These are phyloP conservation scores for Bryum argenteum DNA, from an alignment of 225 moss, liverwort and hornwort species.

Conservation along the genomic window DNA sequence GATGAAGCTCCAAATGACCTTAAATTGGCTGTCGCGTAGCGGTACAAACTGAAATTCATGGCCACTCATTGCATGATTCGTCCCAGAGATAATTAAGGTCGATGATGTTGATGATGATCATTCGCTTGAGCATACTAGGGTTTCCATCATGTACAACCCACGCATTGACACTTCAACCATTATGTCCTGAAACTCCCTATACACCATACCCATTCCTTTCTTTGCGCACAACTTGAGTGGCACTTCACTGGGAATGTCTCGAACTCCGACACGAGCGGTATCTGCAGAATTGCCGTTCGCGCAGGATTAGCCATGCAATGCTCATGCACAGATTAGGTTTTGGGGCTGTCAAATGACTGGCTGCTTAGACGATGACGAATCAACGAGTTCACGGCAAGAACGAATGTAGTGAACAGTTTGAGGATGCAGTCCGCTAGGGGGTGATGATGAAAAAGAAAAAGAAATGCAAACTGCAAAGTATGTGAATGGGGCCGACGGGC, in stretches of 20 bases:
- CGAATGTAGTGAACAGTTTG: neutral
- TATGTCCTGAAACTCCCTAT: neutral
- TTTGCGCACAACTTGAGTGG: neutral
- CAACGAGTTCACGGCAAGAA: slow-evolving; percentile 25
- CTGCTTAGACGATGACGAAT: neutral
- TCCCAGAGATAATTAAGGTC: neutral
- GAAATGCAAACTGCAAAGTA: neutral
- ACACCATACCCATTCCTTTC: neutral
- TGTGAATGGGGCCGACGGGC: neutral
- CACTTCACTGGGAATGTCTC: neutral
- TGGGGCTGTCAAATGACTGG: neutral
- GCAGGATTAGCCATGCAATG: neutral
- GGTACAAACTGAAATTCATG: neutral
- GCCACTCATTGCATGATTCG: slow-evolving; percentile 3
- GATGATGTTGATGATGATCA: neutral
- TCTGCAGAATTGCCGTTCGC: no score
- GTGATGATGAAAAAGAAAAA: slow-evolving; percentile 29
- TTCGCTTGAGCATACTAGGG: neutral
- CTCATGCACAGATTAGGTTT: slow-evolving; percentile 7
- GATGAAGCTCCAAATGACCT: neutral
- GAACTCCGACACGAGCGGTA: neutral
- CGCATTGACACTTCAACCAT: neutral
- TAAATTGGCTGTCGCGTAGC: neutral
- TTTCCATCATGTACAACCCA: neutral
- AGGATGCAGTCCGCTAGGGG: neutral